Evolutionary conservation across 805 yeast species (phyloP).

Genomic region (Wickerhamiella kurtzmanii): DNA sequence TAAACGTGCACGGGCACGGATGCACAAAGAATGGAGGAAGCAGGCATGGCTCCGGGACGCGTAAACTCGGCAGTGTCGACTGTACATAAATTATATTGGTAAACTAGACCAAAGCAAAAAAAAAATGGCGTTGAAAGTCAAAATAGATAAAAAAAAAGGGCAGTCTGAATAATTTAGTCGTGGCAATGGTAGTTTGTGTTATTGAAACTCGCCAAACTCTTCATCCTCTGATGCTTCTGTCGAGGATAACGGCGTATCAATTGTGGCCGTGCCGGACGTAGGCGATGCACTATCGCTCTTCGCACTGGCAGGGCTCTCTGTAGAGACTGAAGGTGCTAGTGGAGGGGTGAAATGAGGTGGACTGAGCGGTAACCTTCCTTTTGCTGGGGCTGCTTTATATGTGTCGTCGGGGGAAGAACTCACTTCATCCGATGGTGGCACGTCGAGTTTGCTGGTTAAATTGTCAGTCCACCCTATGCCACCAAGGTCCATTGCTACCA

Average conservation of each 20-base stretch:
- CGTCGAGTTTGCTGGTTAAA: not conserved
- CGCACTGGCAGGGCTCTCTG: not conserved
- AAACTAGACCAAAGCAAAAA: too few relatives aligned
- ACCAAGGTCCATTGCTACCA: constrained; percentile 8
- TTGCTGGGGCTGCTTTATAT: not conserved
- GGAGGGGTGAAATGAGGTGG: not conserved
- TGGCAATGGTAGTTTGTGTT: too few relatives aligned
- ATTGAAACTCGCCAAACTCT: constrained; percentile 28
- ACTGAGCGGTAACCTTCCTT: not conserved
- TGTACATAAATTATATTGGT: too few relatives aligned
- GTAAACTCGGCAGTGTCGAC: constrained; percentile 18
- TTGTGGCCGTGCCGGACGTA: not conserved
- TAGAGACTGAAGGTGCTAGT: not conserved
- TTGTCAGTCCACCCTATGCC: constrained; percentile 6
- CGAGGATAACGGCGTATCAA: not conserved
- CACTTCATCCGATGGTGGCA: not conserved
- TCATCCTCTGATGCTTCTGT: constrained; percentile 17
- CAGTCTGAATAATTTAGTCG: too few relatives aligned
- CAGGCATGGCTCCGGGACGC: constrained; percentile 52
- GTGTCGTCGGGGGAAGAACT: too few relatives aligned
- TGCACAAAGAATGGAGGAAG: constrained; percentile 46
- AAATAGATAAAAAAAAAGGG: too few relatives aligned
- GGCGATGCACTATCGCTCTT: not conserved
- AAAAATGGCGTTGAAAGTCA: too few relatives aligned
- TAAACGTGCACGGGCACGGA: constrained; percentile 35